These are phyloP conservation scores for Oryza glumipatula DNA, from an alignment of 176 grass and related monocot genomes.

Conservation along the genomic window DNA sequence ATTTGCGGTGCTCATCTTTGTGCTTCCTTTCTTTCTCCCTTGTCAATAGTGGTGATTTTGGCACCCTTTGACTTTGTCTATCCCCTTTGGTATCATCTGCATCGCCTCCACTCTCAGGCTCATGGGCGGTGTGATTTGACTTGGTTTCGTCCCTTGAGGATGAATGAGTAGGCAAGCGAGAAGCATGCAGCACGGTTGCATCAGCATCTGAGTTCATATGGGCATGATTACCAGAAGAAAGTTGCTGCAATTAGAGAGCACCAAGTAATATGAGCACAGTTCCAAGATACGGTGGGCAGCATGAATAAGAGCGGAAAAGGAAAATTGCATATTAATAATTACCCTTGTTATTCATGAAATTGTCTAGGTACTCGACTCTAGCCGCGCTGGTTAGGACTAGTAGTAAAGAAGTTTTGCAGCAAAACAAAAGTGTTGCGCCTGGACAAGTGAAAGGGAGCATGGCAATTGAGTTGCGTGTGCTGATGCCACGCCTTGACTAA, in stretches of 20 bases:
- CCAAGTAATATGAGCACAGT: conserved; percentile 20
- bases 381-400: neutral
- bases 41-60: conserved; percentile 33
- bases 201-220: conserved; percentile 5
- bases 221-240: neutral
- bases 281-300: neutral
- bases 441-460: neutral
- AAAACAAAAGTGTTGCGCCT: conserved; percentile 1
- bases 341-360: conserved; percentile 9
- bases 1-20: conserved; percentile 21
- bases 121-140: neutral
- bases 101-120: neutral
- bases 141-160: conserved; percentile 20
- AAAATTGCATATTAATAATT: conserved; percentile 41
- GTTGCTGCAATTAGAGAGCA: conserved; percentile 22
- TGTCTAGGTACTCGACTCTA: neutral
- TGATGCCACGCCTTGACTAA: neutral
- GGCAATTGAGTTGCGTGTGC: neutral
- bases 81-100: conserved; percentile 21
- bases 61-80: conserved; percentile 20
- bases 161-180: neutral
- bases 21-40: conserved; percentile 41
- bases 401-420: neutral
- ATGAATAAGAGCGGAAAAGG: neutral
- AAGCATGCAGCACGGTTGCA: neutral